A percentile compares a stretch with the other conserved stretches of the same genome.
These are phyloP conservation scores for barley (Hordeum vulgare) DNA, from an alignment of 176 grass and related monocot genomes.

Conservation along the genomic window DNA sequence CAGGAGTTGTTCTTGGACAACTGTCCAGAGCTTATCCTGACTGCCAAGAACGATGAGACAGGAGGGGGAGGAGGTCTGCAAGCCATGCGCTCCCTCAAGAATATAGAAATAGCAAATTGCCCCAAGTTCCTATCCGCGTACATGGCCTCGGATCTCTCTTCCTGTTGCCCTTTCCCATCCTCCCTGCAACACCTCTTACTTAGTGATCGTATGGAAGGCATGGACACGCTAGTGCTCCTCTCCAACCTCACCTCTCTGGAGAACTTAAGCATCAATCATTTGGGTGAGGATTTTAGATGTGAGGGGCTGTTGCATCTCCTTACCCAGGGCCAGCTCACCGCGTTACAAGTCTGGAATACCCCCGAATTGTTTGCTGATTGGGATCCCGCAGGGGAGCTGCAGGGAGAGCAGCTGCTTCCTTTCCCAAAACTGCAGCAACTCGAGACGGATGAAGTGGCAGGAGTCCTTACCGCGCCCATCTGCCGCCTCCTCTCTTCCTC, in stretches of 20 bases:
- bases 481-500: conserved; percentile 6
- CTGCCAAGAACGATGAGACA: neutral
- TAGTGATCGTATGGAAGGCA: accelerated
- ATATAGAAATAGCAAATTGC: accelerated
- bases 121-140: neutral
- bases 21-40: neutral
- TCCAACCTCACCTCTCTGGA: neutral
- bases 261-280: accelerated
- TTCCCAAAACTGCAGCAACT: neutral
- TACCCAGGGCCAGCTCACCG: neutral
- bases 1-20: accelerated
- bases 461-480: neutral
- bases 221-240: neutral
- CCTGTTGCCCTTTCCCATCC: neutral
- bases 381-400: neutral
- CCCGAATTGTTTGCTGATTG: neutral
- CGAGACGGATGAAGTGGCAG: neutral
- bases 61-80: neutral
- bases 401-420: neutral
- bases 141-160: neutral
- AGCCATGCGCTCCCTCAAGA: neutral
- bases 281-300: neutral
- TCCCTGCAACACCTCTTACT: neutral
- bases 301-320: neutral
- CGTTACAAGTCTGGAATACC: accelerated